Percentiles rank a stretch among this genome's conserved stretches.
phyloP scores from a whole-genome alignment of 495 filamentous ascomycete genomes.

The Lentithecium fluviatile region DNA sequence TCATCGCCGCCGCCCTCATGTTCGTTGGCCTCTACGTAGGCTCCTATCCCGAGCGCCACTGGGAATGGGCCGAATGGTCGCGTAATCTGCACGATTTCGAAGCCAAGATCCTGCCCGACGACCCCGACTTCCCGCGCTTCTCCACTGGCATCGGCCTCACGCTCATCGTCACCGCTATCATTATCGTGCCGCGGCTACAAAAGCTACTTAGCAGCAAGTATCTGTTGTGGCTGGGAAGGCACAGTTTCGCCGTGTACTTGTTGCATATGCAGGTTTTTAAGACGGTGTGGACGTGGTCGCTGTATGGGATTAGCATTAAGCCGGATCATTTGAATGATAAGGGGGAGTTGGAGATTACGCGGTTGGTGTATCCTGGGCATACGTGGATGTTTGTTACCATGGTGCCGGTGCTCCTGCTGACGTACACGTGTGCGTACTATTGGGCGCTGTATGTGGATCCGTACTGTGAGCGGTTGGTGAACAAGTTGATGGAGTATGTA shows the following conservation, averaged over 20 bases:
- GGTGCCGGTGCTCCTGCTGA: neutral
- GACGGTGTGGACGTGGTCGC: constrained; percentile 62
- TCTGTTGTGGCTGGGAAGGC: constrained; percentile 65
- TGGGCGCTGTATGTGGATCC: constrained; percentile 7
- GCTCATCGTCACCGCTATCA: constrained; percentile 56
- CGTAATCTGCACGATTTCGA: constrained; percentile 47
- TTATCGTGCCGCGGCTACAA: constrained; percentile 56
- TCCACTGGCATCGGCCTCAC: constrained; percentile 59
- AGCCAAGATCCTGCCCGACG: constrained; percentile 54
- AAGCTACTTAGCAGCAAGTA: constrained; percentile 54
- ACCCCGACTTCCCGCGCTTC: constrained; percentile 52
- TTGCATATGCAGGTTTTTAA: constrained; percentile 64
- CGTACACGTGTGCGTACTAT: neutral
- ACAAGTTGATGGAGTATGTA: too few species aligned
- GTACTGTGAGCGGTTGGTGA: too few species aligned
- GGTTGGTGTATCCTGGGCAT: neutral
- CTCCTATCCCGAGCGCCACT: constrained; percentile 60
- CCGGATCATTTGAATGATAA: constrained; percentile 54
- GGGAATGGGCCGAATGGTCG: constrained; percentile 59
- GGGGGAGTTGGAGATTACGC: constrained; percentile 36
- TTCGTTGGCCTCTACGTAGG: constrained; percentile 54
- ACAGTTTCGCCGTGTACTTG: constrained; percentile 67
- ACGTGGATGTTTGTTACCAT: neutral
- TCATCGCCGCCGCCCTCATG: constrained; percentile 39
- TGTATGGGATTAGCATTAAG: constrained; percentile 56